Conservation (phyloP, 1,284 basidiomycete species). For the Cutaneotrichosporon cutaneum region DNA sequence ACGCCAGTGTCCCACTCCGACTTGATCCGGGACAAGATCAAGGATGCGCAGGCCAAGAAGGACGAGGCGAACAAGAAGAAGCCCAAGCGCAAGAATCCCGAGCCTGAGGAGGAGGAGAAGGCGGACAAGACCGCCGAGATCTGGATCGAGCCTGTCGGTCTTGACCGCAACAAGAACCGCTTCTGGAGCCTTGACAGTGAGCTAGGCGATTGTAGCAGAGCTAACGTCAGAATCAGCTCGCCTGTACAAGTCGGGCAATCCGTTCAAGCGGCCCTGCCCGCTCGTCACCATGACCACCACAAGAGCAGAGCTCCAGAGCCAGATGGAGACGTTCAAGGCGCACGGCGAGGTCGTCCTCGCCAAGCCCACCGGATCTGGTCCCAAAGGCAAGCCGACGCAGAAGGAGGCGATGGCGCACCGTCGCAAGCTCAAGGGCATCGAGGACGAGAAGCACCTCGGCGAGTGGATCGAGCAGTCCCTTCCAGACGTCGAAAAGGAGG, state of each 20-base stretch:
- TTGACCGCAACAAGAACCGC: conserved; percentile 45
- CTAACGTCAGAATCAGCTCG: conserved; percentile 39
- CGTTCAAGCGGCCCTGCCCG: conserved; percentile 51
- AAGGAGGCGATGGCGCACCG: conserved; percentile 22
- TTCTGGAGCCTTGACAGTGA: conserved; percentile 51
- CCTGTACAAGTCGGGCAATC: conserved; percentile 50
- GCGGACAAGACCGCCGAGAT: conserved; percentile 18
- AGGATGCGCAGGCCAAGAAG: conserved; percentile 22
- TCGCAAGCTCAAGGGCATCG: conserved; percentile 35
- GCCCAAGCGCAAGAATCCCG: conserved; percentile 18
- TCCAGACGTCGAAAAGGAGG: conserved; percentile 47
- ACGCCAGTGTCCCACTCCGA: conserved; percentile 43
- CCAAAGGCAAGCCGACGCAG: conserved; percentile 27
- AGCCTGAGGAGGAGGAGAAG: conserved; percentile 19
- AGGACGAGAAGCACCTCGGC: conserved; percentile 39
- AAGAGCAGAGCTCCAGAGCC: conserved; percentile 32
- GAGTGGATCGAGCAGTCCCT: conserved; percentile 30
- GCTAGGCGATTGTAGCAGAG: conserved; percentile 9
- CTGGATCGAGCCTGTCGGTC: conserved; percentile 38
- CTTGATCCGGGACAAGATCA: conserved; percentile 38
- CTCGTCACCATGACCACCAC: conserved; percentile 35
- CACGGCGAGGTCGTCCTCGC: conserved; percentile 21
- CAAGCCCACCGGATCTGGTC: conserved; percentile 24
- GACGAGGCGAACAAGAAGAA: conserved; percentile 18
- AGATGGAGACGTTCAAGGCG: conserved; percentile 27